Evolutionary conservation across 2,329 filamentous ascomycete genomes (phyloP).

Genomic region (Colletotrichum simmondsii): DNA sequence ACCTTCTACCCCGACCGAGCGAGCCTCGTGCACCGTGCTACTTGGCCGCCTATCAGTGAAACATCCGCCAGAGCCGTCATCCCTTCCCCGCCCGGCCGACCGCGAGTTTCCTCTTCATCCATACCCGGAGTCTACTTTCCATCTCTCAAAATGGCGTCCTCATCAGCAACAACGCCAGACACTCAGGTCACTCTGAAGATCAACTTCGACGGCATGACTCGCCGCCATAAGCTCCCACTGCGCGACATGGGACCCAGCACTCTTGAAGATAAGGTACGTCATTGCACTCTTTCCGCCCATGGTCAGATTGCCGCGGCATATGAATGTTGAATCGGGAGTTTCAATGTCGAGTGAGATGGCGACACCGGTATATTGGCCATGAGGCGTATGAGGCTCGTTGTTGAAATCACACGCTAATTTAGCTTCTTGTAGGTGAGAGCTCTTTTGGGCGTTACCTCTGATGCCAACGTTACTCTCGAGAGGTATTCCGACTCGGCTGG

Average conservation of each 20-base stretch:
- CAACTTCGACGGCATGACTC: constrained; percentile 77
- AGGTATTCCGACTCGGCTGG: constrained; percentile 95
- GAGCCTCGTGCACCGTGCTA: constrained; percentile 31
- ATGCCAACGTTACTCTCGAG: constrained; percentile 78
- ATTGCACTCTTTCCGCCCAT: constrained; percentile 25
- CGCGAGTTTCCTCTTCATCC: constrained; percentile 16
- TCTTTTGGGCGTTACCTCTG: constrained; percentile 72
- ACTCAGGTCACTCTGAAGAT: constrained; percentile 81
- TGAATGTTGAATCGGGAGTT: not conserved
- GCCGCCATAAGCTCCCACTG: constrained; percentile 90
- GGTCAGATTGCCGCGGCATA: not conserved
- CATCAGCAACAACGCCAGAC: constrained; percentile 33
- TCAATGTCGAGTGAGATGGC: not conserved
- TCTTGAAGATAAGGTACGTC: constrained; percentile 86
- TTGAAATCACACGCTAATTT: constrained; percentile 1
- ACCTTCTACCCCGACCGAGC: constrained; percentile 22
- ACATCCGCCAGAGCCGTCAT: constrained; percentile 32
- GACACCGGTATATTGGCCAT: not conserved
- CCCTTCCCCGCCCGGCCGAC: constrained; percentile 30
- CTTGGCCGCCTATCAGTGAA: constrained; percentile 32
- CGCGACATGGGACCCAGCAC: constrained; percentile 80
- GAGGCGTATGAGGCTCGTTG: not conserved
- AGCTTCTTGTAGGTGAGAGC: constrained; percentile 69
- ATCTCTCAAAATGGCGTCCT: constrained; percentile 22
- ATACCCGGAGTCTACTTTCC: constrained; percentile 6